Evolutionary conservation across 495 filamentous ascomycete genomes (phyloP).

Genomic region (Jackrogersella minutella): DNA sequence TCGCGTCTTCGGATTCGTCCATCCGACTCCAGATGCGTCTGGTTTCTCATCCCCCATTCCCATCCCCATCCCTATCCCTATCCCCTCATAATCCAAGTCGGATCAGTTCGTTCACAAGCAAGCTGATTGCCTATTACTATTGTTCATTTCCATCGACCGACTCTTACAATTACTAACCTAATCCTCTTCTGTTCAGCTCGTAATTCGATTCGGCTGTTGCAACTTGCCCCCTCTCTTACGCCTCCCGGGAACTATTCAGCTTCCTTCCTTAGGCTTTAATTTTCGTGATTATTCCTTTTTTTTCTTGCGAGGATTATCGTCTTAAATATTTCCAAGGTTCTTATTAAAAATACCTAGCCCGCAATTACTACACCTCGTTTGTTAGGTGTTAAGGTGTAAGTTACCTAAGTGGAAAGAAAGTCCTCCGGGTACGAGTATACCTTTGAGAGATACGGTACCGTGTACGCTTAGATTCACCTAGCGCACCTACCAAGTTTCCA

Average conservation of each 20-base stretch:
- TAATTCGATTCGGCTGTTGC: background rate
- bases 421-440: background rate
- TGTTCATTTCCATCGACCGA: background rate
- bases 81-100: background rate
- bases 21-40: constrained; percentile 4
- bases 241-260: background rate
- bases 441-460: too few relatives aligned
- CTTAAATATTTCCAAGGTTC: background rate
- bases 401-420: too few relatives aligned
- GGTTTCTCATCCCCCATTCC: background rate
- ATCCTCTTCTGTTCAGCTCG: background rate
- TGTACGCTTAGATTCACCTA: too few relatives aligned
- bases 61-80: background rate
- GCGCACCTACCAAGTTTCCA: too few relatives aligned
- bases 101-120: background rate
- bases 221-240: background rate
- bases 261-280: background rate
- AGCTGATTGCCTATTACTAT: background rate
- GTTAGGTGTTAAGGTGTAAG: too few relatives aligned
- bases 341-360: background rate
- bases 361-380: background rate
- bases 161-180: constrained; percentile 1
- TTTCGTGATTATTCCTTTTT: background rate
- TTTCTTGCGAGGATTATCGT: background rate
- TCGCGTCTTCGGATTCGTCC: constrained; percentile 32